A percentile compares a stretch with the other conserved stretches of the same genome.
Evolutionary conservation across 176 grass and related monocot species (phyloP).

Genomic region (Ensete glaucum): DNA sequence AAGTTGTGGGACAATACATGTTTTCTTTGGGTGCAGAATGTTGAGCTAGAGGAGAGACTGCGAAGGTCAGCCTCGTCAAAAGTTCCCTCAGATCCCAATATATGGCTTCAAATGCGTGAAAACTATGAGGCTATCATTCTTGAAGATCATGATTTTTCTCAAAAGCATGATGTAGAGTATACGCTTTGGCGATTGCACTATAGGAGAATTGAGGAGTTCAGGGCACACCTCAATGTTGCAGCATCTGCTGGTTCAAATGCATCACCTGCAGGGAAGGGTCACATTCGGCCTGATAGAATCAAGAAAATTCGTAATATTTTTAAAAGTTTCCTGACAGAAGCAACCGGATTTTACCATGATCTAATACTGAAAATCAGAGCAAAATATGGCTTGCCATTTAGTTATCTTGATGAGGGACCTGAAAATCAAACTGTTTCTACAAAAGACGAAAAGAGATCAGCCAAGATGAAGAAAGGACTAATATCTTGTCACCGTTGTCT

Average conservation of each 20-base stretch:
- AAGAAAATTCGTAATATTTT: slow-evolving; percentile 64
- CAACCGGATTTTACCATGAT: slow-evolving; percentile 87
- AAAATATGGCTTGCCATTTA: slow-evolving; percentile 61
- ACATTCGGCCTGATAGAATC: slow-evolving; percentile 39
- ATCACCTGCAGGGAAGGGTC: slow-evolving; percentile 46
- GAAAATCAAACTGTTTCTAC: slow-evolving; percentile 26
- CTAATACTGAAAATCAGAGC: slow-evolving; percentile 80
- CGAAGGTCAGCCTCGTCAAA: slow-evolving; percentile 65
- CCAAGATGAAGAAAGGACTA: slow-evolving; percentile 58
- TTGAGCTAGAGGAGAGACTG: slow-evolving; percentile 53
- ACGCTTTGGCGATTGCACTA: slow-evolving; percentile 90
- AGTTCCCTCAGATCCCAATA: slow-evolving; percentile 72
- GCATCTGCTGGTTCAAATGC: slow-evolving; percentile 20
- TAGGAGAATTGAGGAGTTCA: slow-evolving; percentile 89
- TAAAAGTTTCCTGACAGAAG: slow-evolving; percentile 78
- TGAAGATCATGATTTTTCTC: slow-evolving; percentile 67
- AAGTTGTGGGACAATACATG: background rate
- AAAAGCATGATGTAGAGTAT: slow-evolving; percentile 72
- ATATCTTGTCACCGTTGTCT: slow-evolving; percentile 86
- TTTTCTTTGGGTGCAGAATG: slow-evolving; percentile 42
- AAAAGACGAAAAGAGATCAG: slow-evolving; percentile 45
- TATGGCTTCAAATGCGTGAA: slow-evolving; percentile 95
- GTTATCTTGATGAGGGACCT: slow-evolving; percentile 42
- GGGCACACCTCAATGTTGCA: slow-evolving; percentile 52
- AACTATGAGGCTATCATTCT: slow-evolving; percentile 88